Evolutionary conservation across 179 eudicot species (phyloP).

Genomic region (Camellia oleifera): DNA sequence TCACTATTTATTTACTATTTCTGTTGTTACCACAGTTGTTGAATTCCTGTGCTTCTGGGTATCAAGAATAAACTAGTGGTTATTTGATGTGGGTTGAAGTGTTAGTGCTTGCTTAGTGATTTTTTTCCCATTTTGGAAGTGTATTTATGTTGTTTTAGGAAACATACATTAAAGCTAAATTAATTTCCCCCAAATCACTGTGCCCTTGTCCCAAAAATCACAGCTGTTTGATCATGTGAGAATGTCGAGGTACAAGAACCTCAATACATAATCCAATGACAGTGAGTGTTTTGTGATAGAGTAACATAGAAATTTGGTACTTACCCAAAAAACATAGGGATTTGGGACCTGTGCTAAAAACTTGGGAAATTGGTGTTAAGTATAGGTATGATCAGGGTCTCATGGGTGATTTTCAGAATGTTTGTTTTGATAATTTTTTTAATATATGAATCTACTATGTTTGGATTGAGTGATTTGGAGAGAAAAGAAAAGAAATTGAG

Average conservation of each 20-base stretch:
- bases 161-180: background rate
- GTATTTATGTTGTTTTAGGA: background rate
- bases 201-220: no score
- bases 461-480: no score
- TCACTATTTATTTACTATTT: background rate
- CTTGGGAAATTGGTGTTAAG: background rate
- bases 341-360: background rate
- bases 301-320: no score
- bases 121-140: background rate
- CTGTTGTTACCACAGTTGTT: background rate
- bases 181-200: background rate
- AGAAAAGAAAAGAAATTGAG: no score
- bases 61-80: background rate
- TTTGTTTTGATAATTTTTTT: background rate
- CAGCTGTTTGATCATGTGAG: no score
- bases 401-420: background rate
- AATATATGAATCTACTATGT: background rate
- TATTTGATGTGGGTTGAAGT: conserved; percentile 7
- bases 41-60: background rate
- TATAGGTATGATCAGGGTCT: background rate
- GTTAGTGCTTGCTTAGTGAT: background rate
- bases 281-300: no score
- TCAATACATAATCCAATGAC: no score
- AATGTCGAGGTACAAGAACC: no score
- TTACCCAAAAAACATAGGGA: no score